Evolutionary conservation across 176 grass and related monocot genomes (phyloP).

Genomic region (Echinochloa phyllopogon): DNA sequence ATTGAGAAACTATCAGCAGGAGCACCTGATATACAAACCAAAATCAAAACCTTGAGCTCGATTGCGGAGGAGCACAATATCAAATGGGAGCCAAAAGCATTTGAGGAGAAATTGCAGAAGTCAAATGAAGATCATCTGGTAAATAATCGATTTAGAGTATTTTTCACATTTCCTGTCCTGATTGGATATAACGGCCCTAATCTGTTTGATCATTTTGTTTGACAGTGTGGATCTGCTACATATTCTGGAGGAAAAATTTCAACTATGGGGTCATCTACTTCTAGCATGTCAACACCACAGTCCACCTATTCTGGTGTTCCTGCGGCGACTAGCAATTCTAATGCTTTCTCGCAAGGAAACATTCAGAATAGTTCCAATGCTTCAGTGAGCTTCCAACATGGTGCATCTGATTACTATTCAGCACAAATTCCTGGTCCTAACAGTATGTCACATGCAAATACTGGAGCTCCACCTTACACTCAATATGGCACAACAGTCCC

Average conservation of each 20-base stretch:
- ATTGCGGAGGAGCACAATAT: conserved; percentile 89
- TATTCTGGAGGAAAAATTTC: conserved; percentile 61
- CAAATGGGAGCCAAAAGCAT: conserved; percentile 87
- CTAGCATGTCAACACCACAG: conserved; percentile 48
- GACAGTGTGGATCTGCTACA: conserved; percentile 64
- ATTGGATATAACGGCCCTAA: conserved; percentile 28
- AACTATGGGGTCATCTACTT: conserved; percentile 45
- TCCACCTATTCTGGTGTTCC: conserved; percentile 31
- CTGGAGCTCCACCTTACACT: conserved; percentile 42
- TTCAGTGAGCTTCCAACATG: conserved; percentile 42
- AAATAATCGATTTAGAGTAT: conserved; percentile 42
- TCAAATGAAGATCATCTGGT: conserved; percentile 71
- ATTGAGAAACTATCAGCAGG: conserved; percentile 90
- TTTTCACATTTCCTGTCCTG: conserved; percentile 1
- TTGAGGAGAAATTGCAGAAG: conserved; percentile 77
- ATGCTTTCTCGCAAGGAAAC: conserved; percentile 44
- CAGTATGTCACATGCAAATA: conserved; percentile 35
- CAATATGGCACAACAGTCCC: conserved; percentile 40
- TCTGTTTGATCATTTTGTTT: conserved; percentile 38
- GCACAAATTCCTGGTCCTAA: conserved; percentile 44
- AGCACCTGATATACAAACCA: conserved; percentile 80
- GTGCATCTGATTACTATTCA: conserved; percentile 40
- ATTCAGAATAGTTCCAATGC: conserved; percentile 16
- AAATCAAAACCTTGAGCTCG: conserved; percentile 80
- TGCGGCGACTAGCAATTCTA: conserved; percentile 5